Base-by-base conservation (phyloP, 2,329 filamentous ascomycete genomes). In the Aspergillus unguis region DNA sequence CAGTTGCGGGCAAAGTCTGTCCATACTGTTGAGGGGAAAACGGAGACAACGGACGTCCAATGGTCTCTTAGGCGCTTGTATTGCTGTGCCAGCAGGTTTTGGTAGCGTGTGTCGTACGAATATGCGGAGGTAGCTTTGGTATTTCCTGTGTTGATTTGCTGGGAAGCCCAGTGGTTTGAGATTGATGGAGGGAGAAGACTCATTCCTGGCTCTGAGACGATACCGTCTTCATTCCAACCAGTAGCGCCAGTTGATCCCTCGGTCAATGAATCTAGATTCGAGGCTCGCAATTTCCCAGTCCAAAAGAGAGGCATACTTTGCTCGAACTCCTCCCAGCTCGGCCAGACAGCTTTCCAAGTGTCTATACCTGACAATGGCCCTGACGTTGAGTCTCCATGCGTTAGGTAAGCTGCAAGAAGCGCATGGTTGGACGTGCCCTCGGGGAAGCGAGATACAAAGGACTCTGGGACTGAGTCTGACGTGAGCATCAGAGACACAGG, bases 301-400 rank as follows among this genome's bases (percentile, higher is more conserved):
- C 82, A 85, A 49, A 80, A 72, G 1, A 86, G 64, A 0, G 84
- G 83, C 72, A 86, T 77, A 28, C 75, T 80, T 2, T 72, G 67
- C 59, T 75, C 62, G 54, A 95, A 80, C 57, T 88, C 85, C 6
- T 75, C 68, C 3, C 71, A 70, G 0, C 77, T 79, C 0, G 90
- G 90, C 74, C 89, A 85, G 6, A 88, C 81, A 44, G 78, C 79
- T 62, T 80, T 77, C 87, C 88, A 92, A 9, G 75, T 65, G 0
- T 72, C 71, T 55, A 81, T 78, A 27, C 76, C 75, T 10, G 71
- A 62, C 3, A 75, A 65, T 17, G 17, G 17, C 17, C 17, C 17
- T 0, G 68, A 64, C 51, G 83, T 76, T 8, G 65, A 55, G 25
- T 72, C 65, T 6, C 67, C 65, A 25, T 86, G 75, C 2, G 82